Base-by-base conservation (phyloP, 2,329 filamentous ascomycete genomes). In the Xylaria sp. region DNA sequence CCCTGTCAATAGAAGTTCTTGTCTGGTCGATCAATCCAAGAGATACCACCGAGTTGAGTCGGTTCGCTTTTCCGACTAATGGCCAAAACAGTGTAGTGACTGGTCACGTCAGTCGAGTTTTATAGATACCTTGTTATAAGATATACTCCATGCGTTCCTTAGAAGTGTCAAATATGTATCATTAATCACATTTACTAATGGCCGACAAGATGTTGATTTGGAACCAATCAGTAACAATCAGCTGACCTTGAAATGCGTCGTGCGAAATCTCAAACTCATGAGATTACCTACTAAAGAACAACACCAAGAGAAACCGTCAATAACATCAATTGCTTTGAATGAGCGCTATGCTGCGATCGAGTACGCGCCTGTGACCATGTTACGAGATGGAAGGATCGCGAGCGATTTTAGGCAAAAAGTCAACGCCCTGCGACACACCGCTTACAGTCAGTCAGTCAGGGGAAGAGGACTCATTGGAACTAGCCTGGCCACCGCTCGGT, bases 381-480 rank as follows among this genome's bases (percentile, higher is more conserved):
- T 63, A 61, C 64, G 60, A 61, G 61, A 64, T 60, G 60, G 61
- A 61, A 52, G 67, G 65, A 65, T 68, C 53, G 54, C 60, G 57
- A 63, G 67, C 60, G 65, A 70, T 70, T 71, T 71, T 71, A 71
- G 69, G 69, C 69, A 71, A 70, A 70, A 70, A 49, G 63, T 67
- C 60, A 60, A 63, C 57, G 63, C 64, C 63, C 69, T 65, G 67
- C 53, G 64, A 64, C 64, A 58, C 55, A 47, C 19, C 47, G 31
- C 45, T 58, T 55, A 49, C 55, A 2, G 12, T n/a, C 37, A 51
- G 59, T 58, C 61, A 63, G 60, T 35, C 60, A 67, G 57, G 63
- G 37, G 64, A 57, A 63, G 61, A 25, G 21, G 19, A 37, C 11
- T 64, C 57, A 31, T 52, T 62, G 63, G 54, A 62, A 61, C 37